A percentile compares a stretch with the other conserved stretches of the same genome.
phyloP scores from a whole-genome alignment of 345 rosid species.

The Mercurialis annua region DNA sequence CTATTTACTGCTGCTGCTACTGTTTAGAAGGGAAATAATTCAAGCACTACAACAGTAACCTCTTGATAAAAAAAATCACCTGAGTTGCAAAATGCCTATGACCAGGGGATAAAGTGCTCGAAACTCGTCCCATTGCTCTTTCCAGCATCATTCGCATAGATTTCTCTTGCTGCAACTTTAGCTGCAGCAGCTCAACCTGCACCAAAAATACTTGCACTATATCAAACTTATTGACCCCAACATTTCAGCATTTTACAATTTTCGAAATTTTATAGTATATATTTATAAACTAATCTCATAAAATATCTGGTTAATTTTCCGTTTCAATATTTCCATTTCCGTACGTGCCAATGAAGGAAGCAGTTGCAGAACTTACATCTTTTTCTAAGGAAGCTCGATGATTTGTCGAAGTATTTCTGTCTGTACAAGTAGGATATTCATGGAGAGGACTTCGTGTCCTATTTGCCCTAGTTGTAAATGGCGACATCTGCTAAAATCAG shows the following conservation, averaged over 20 bases:
- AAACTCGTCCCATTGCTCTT: constrained; percentile 83
- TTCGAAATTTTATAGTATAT: too few relatives aligned
- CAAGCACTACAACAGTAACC: not conserved
- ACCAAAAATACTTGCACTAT: constrained; percentile 12
- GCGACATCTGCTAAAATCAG: constrained; percentile 39
- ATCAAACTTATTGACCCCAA: not conserved
- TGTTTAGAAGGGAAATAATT: constrained; percentile 6
- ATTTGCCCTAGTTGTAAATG: constrained; percentile 33
- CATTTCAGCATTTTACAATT: too few relatives aligned
- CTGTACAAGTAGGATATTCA: constrained; percentile 21
- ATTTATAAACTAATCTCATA: too few relatives aligned
- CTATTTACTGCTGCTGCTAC: not conserved
- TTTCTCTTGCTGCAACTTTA: constrained; percentile 74
- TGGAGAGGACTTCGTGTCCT: constrained; percentile 46
- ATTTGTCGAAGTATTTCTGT: constrained; percentile 33
- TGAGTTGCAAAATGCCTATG: constrained; percentile 76
- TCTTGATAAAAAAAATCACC: constrained; percentile 31
- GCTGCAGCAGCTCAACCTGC: constrained; percentile 84
- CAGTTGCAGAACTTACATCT: constrained; percentile 52
- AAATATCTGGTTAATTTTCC: too few relatives aligned
- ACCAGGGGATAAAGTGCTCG: constrained; percentile 91
- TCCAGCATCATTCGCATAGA: constrained; percentile 70
- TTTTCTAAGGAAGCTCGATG: constrained; percentile 70
- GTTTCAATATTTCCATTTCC: too few relatives aligned
- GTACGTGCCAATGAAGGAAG: constrained; percentile 7